Evolutionary conservation across 495 filamentous ascomycete genomes (phyloP), one percentile per base, ranked within the genome.

Genomic region (Hypomontagnella submonticulosa): DNA sequence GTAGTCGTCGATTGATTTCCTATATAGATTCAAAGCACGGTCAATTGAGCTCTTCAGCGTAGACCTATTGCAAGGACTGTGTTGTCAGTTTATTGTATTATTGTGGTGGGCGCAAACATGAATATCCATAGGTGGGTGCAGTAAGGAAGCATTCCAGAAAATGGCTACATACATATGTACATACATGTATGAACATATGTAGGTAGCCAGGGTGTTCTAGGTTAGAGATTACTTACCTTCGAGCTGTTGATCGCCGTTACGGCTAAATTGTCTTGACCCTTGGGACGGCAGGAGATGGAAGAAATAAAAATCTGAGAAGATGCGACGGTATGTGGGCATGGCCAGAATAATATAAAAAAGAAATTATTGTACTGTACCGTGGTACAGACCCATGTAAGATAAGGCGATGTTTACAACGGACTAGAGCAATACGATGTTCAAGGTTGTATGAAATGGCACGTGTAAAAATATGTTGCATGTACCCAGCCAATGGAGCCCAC

Each of bases 241-340:
- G 36, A 62, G 19, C 19, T 54, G 47, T 36, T 58, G 44, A 56
- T 68, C 65, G 59, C 59, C 42, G 65, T 56, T 20, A 23, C 59
- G 65, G 58, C 65, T 68, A 62, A 68, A 59, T 68, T 38, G 23
- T 48, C 32, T 60, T 47, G 50, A 60, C 53, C 59, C 7, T 58
- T 38, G 10, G 23, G 15, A 49, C 58, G 48, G 33, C 53, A 48
- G 15, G 32, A 57, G 36, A 67, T 57, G 64, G 27, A 38, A 34
- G 42, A 43, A 40, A 54, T 16, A 15, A 44, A 48, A 51, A 53
- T 3, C 41, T 12, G 33, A 30, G 43, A 47, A 27, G 15, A 37
- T 20, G 43, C 30, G 4, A 40, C 12, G n/a, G 10, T 37, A 36
- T 43, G 58, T 4, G 54, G 49, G 43, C 54, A 58, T 27, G 59